Base-by-base conservation (phyloP, 2,329 filamentous ascomycete species). In the Fusarium marasasianum region DNA sequence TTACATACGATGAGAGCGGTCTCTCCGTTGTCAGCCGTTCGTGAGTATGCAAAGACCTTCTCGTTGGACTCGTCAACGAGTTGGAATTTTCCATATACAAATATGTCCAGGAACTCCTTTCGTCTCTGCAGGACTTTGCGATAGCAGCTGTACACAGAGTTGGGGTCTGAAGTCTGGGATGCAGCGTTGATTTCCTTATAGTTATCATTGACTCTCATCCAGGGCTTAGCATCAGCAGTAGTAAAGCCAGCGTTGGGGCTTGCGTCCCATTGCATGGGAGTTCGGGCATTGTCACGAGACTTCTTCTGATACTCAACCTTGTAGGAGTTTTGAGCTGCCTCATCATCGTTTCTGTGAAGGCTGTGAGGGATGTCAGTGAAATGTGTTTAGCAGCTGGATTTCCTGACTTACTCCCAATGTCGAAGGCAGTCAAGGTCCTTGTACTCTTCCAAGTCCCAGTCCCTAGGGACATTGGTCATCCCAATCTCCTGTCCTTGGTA, bases 231-330 rank as follows among this genome's bases (percentile, higher is more conserved):
- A 14, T 81, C 82, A 4, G 69, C 61, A 20, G 83, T 83, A 1
- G 91, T 91, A 82, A 94, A 95, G 17, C 93, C 92, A 0, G 85
- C 91, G 68, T 94, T 87, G 0, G 82, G 77, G 3, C 82, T 83
- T n/a, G 81, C 77, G 70, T 90, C 86, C 92, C 93, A 95, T 78
- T 94, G 92, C 81, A 95, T 91, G 0, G 92, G 92, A 1, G 91
- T 90, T 51, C 93, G 87, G 13, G 89, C 90, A 80, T 95, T 93
- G 80, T 95, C 93, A 29, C 92, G 82, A 13, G 87, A 90, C 78
- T 90, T 90, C 72, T 86, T 84, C 69, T 89, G 87, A 76, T 91
- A 85, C n/a, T 88, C 84, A 13, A 73, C 71, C 68, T 70, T 84
- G 75, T 80, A 80, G 26, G 81, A 78, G 14, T 80, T 77, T 40